Evolutionary conservation across 768 basidiomycete species (phyloP), one percentile per base, ranked within the genome.

Genomic region (Xerocomus brunneocitrinus): DNA sequence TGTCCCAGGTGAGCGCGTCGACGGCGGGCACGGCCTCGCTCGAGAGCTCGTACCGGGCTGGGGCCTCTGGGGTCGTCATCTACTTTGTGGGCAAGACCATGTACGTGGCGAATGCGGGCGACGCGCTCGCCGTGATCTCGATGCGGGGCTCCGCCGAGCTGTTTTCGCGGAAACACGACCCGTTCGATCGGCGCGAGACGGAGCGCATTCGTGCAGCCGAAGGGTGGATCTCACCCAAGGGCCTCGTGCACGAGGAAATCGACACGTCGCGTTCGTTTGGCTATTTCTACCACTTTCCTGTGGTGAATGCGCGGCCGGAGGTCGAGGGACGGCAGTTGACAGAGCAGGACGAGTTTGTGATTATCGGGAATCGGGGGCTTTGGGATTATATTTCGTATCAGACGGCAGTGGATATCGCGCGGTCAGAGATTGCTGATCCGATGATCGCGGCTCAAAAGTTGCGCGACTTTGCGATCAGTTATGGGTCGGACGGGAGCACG

Each of bases 361-460:
- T 99, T 72, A 80, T 99, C 55, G 97, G 87, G 28, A 98, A 98
- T 67, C 80, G 84, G 5, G 92, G 91, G 0, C 68, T 98, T 25
- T 99, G 97, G 97, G 89, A 95, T 59, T 90, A 83, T 58, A 89
- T 98, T 58, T 87, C 90, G 4, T 91, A 90, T 65, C 93, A 98
- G 68, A 95, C 91, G 0, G 95, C 97, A 1, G 93, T 98, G 51
- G 95, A 98, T 67, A 94, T 98, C 56, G 95, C 93, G 0, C 80
- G 90, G 36, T 80, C 81, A 7, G 88, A 88, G 62, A 63, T 65
- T 13, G 70, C 73, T 16, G 84, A 89, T 60, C 86, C 87, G 0
- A 87, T 88, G 85, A 84, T 93, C 64, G 97, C 97, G 5, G 92
- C 97, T 0, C 95, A 98, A 74, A 98, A 97, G 73, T 71, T 99